Evolutionary conservation across 2,329 filamentous ascomycete genomes (phyloP).

Genomic region (Fusarium anthophilum): DNA sequence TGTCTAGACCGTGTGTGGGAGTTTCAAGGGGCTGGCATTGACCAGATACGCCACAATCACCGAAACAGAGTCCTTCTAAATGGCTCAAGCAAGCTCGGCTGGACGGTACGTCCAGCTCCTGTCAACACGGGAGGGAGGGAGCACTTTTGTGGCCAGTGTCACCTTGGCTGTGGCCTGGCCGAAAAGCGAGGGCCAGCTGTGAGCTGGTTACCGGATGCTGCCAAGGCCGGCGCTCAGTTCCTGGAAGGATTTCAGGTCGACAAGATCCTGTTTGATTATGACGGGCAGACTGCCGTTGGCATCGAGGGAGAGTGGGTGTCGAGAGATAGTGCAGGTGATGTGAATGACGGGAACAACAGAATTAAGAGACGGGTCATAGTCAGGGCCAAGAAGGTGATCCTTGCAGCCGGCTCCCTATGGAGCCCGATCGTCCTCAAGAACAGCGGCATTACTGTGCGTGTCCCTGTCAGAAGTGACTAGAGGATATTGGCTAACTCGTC

Average conservation of each 20-base stretch:
- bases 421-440: slow-evolving; percentile 80
- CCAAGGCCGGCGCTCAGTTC: slow-evolving; percentile 79
- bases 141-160: slow-evolving; percentile 78
- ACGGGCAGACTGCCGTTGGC: slow-evolving; percentile 69
- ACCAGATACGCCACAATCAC: slow-evolving; percentile 76
- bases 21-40: slow-evolving; percentile 77
- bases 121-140: slow-evolving; percentile 80
- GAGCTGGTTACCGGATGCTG: slow-evolving; percentile 82
- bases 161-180: slow-evolving; percentile 68
- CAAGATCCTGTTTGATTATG: slow-evolving; percentile 73
- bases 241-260: slow-evolving; percentile 83
- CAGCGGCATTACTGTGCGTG: slow-evolving; percentile 75
- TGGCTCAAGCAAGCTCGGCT: slow-evolving; percentile 78
- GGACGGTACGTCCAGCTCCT: slow-evolving; percentile 72
- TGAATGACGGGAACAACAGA: slow-evolving; percentile 60
- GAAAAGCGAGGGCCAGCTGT: slow-evolving; percentile 83
- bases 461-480: neutral
- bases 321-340: slow-evolving; percentile 69
- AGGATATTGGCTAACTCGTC: slow-evolving; percentile 32
- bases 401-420: slow-evolving; percentile 80
- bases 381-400: slow-evolving; percentile 81
- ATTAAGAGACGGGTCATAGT: slow-evolving; percentile 71
- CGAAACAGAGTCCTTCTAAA: slow-evolving; percentile 78
- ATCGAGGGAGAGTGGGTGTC: slow-evolving; percentile 80
- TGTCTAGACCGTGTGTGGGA: slow-evolving; percentile 81